phyloP scores from a whole-genome alignment of 2,329 filamentous ascomycete species.

The Fusarium musae region DNA sequence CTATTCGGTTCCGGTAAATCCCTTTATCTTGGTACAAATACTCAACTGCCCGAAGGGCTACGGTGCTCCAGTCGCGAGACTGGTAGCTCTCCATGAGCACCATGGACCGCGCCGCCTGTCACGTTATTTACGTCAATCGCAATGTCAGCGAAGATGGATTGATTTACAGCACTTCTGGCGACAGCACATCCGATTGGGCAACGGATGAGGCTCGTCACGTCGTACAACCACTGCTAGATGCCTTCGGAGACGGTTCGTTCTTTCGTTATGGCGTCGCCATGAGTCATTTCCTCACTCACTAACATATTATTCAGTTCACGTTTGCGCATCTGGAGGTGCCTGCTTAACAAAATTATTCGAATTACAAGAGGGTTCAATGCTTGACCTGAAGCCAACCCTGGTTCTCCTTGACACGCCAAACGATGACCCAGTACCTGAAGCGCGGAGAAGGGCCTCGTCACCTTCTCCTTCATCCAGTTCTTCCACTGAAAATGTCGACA shows the following conservation, averaged over 20 bases:
- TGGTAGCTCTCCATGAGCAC: conserved; percentile 66
- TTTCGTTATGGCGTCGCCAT: conserved; percentile 7
- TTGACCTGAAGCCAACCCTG: conserved; percentile 66
- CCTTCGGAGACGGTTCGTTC: conserved; percentile 64
- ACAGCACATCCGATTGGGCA: conserved; percentile 45
- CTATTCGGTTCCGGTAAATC: conserved; percentile 12
- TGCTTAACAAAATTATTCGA: conserved; percentile 65
- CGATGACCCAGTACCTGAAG: conserved; percentile 57
- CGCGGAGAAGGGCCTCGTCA: conserved; percentile 50
- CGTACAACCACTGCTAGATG: conserved; percentile 61
- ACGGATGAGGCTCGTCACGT: conserved; percentile 58
- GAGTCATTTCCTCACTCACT: conserved; percentile 25
- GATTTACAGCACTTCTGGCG: conserved; percentile 47
- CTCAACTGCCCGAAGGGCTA: conserved; percentile 54
- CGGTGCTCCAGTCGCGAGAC: conserved; percentile 70
- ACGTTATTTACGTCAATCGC: conserved; percentile 70
- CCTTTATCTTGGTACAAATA: conserved; percentile 36
- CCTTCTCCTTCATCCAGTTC: conserved; percentile 58
- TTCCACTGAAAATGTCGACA: conserved; percentile 50
- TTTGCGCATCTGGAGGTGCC: conserved; percentile 63
- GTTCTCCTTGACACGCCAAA: conserved; percentile 67
- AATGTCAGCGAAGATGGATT: conserved; percentile 60
- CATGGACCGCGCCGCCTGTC: conserved; percentile 68
- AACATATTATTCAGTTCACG: conserved; percentile 57
- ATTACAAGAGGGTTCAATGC: conserved; percentile 62